Evolutionary conservation across 2,329 filamentous ascomycete genomes (phyloP), one percentile per base, ranked within the genome.

Genomic region (Talaromyces sp.): DNA sequence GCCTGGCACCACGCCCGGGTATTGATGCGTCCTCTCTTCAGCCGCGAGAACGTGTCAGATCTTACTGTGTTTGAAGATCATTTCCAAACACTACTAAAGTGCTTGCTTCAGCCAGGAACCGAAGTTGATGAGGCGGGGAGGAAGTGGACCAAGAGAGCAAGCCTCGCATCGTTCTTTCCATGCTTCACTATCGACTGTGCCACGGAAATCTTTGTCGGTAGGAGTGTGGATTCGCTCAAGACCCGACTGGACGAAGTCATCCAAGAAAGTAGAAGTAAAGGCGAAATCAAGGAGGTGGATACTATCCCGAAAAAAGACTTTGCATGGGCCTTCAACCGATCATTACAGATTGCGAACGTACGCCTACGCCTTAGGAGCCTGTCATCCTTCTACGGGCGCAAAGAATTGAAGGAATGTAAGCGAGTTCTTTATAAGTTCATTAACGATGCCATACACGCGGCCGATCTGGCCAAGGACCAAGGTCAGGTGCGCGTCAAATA

Each of bases 11-110:
- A 85, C 66, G 93, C 89, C 61, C 85, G 93, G 16, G 89, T 93
- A 71, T 83, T 97, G 63, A 89, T 97, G 68, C 84, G 93, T 3
- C 93, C 93, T 0, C 92, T 96, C 77, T 97, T 97, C 76, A 87
- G 91, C 71, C 90, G 90, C 70, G 91, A 96, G 72, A 88, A 92
- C 11, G 86, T 97, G 24, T 90, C 90, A 63, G 92, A 97, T 75
- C 78, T 95, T 67, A 83, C 90, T 61, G 89, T 87, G 66, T 93
- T 95, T 72, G 91, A 95, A 77, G 80, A 83, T 33, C 90, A 93
- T 71, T 82, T 90, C 31, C 82, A 90, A 71, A 84, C 85, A 0
- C 79, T 95, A 16, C 85, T 93, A 71, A 79, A 81, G 14, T 82
- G 88, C 69, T 85, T 94, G 67, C 82, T 82, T 24, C 84, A 84